A percentile compares a stretch with the other conserved stretches of the same genome.
phyloP scores from a whole-genome alignment of 441 rosid species.

The Jatropha podagrica region DNA sequence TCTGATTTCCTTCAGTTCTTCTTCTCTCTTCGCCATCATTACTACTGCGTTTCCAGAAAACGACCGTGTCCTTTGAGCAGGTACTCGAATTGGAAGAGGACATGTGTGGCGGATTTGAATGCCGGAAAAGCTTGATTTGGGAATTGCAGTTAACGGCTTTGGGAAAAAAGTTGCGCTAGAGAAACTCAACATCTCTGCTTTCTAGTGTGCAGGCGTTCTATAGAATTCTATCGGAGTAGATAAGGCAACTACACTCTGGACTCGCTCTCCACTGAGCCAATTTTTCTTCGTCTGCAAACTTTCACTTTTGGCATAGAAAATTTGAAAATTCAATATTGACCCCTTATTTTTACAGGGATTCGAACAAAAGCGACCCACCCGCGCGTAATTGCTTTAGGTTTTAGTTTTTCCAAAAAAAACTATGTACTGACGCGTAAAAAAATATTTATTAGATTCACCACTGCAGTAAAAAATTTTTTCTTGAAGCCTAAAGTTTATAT shows the following conservation, averaged over 20 bases:
- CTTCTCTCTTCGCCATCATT: slow-evolving; percentile 83
- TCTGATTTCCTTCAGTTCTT: slow-evolving; percentile 77
- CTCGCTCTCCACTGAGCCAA: not conserved
- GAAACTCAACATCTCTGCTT: slow-evolving; percentile 51
- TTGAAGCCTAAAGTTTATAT: too few relatives aligned
- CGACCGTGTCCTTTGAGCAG: slow-evolving; percentile 22
- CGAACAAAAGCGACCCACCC: too few relatives aligned
- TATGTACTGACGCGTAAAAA: too few relatives aligned
- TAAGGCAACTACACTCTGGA: not conserved
- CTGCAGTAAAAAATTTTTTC: too few relatives aligned
- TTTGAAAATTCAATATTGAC: not conserved
- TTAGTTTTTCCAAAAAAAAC: too few relatives aligned
- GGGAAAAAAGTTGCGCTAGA: slow-evolving; percentile 40
- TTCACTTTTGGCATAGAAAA: not conserved
- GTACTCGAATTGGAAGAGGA: slow-evolving; percentile 31
- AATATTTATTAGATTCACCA: too few relatives aligned
- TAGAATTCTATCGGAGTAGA: not conserved
- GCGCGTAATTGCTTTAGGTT: too few relatives aligned
- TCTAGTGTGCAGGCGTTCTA: not conserved
- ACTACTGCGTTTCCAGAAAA: slow-evolving; percentile 40
- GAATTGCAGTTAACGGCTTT: slow-evolving; percentile 25
- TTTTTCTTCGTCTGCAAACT: not conserved
- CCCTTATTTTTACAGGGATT: not conserved
- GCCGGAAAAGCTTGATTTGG: slow-evolving; percentile 54
- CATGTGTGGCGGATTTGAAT: slow-evolving; percentile 40